A percentile compares a stretch with the other conserved stretches of the same genome.
Conservation (phyloP, 2,329 filamentous ascomycete species). For the Botrytis byssoidea region DNA sequence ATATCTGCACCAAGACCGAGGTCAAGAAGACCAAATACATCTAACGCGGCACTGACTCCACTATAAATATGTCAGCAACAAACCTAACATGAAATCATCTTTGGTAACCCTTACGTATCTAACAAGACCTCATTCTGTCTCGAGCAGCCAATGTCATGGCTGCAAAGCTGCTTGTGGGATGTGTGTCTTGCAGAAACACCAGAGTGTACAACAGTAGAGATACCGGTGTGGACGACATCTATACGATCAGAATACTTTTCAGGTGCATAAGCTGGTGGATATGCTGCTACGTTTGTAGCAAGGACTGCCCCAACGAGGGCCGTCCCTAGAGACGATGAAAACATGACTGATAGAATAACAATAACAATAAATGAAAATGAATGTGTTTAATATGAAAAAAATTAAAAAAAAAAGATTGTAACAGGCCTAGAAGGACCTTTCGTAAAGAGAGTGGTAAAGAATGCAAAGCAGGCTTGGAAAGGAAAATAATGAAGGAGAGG, state of each 20-base stretch:
- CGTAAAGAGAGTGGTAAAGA: slow-evolving; percentile 20
- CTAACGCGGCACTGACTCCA: slow-evolving; percentile 12
- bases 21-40: slow-evolving; percentile 16
- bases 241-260: background rate
- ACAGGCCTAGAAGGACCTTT: slow-evolving; percentile 18
- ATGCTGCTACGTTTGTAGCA: slow-evolving; percentile 16
- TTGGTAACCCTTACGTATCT: slow-evolving; percentile 25
- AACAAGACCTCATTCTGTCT: slow-evolving; percentile 28
- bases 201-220: background rate
- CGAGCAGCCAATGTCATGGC: slow-evolving; percentile 19
- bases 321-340: slow-evolving; percentile 18
- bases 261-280: slow-evolving; percentile 11
- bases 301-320: slow-evolving; percentile 19
- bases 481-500: slow-evolving; percentile 1
- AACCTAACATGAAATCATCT: background rate
- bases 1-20: background rate
- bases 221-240: background rate
- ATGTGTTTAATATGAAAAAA: background rate
- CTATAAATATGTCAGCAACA: slow-evolving; percentile 20
- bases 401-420: slow-evolving; percentile 10
- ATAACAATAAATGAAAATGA: slow-evolving; percentile 12
- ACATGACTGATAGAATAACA: slow-evolving; percentile 16
- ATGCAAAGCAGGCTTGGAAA: slow-evolving; percentile 14
- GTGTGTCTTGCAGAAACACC: background rate
- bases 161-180: background rate